A percentile compares a stretch with the other conserved stretches of the same genome.
Evolutionary conservation across 768 basidiomycete genomes (phyloP).

Genomic region (Clavaria fumosa): DNA sequence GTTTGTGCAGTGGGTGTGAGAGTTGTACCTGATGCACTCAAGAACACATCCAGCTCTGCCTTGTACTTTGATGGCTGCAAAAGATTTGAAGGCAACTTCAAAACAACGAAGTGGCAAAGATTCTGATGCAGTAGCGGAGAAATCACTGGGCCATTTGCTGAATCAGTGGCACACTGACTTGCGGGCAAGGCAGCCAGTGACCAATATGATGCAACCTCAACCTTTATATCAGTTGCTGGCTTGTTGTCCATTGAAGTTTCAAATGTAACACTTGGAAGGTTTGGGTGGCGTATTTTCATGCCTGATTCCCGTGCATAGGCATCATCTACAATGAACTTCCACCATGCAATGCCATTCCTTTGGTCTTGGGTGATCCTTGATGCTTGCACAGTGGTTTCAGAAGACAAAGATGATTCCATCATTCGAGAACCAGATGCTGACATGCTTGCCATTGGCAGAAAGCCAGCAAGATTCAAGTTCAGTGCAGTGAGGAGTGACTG

Average conservation of each 20-base stretch:
- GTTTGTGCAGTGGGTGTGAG: too few species aligned
- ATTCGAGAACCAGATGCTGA: neutral
- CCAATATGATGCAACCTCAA: neutral
- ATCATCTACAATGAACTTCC: neutral
- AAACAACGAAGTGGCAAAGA: neutral
- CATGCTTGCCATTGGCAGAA: neutral
- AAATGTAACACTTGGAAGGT: neutral
- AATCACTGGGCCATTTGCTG: neutral
- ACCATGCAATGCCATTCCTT: neutral
- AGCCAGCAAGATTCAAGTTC: neutral
- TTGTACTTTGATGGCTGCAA: slow-evolving; percentile 13
- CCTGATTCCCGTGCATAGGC: neutral
- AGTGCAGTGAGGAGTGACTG: neutral
- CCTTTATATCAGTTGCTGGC: neutral
- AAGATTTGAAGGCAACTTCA: neutral
- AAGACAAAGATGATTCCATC: neutral
- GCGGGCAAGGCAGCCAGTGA: neutral
- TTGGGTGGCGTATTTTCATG: neutral
- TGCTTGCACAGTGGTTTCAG: neutral
- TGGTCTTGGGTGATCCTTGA: neutral
- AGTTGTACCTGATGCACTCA: too few species aligned
- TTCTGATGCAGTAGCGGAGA: neutral
- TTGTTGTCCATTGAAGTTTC: neutral
- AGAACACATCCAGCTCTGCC: too few species aligned
- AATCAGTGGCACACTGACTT: neutral